These are phyloP conservation scores for Termitomyces sp. DNA, from an alignment of 768 basidiomycete genomes.

Conservation along the genomic window DNA sequence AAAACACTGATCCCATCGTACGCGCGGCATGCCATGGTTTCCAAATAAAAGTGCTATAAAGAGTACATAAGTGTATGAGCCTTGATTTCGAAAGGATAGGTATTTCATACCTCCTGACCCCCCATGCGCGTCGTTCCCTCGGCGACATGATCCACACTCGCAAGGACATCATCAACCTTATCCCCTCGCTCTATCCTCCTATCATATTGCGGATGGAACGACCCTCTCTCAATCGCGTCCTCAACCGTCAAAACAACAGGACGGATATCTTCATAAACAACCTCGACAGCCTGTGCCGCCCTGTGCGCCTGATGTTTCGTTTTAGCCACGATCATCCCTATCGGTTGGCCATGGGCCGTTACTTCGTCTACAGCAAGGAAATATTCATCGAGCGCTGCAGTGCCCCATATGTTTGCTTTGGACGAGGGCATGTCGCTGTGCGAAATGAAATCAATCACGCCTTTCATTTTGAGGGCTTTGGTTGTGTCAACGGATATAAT, in stretches of 20 bases:
- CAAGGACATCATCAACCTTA: constrained; percentile 5
- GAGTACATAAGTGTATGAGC: background rate
- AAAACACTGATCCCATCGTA: background rate
- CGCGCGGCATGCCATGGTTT: constrained; percentile 15
- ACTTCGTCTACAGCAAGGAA: constrained; percentile 14
- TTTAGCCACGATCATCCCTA: constrained; percentile 12
- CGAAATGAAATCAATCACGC: constrained; percentile 8
- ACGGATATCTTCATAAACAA: constrained; percentile 9
- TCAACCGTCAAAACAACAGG: constrained; percentile 13
- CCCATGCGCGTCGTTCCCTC: constrained; percentile 13
- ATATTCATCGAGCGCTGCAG: constrained; percentile 10
- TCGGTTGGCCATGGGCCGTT: constrained; percentile 9
- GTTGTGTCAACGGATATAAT: constrained; percentile 11
- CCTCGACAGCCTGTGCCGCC: constrained; percentile 8
- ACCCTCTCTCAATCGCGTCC: constrained; percentile 10
- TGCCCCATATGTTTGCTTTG: constrained; percentile 13
- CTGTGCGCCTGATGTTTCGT: constrained; percentile 12
- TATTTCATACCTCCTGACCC: constrained; percentile 10
- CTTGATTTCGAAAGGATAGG: background rate
- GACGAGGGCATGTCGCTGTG: constrained; percentile 11
- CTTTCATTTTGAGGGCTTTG: constrained; percentile 11
- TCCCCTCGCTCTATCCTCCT: constrained; percentile 10
- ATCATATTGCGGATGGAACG: constrained; percentile 11
- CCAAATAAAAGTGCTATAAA: constrained; percentile 13
- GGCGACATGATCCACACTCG: constrained; percentile 1